A percentile compares a stretch with the other conserved stretches of the same genome.
These are phyloP conservation scores for Pichia phayaonensis DNA, from an alignment of 805 yeast species.

Conservation along the genomic window DNA sequence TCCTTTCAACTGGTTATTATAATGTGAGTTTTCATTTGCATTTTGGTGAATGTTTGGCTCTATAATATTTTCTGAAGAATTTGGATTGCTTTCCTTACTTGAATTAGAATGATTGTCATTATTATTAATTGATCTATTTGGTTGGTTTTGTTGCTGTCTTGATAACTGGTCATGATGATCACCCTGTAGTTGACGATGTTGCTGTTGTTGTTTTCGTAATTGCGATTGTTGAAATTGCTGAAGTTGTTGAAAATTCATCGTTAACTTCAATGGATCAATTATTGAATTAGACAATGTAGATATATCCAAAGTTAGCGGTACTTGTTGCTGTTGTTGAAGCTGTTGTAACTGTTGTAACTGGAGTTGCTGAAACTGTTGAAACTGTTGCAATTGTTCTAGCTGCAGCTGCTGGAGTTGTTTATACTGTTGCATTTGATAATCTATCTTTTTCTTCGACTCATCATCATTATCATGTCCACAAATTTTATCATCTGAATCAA, in stretches of 20 bases:
- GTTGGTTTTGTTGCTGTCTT: background rate
- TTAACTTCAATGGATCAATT: background rate
- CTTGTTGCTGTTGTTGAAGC: conserved; percentile 2
- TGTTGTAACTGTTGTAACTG: conserved; percentile 5
- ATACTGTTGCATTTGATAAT: background rate
- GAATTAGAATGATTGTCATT: background rate
- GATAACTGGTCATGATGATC: background rate
- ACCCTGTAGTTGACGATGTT: background rate
- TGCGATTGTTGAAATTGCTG: conserved; percentile 2
- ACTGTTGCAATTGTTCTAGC: background rate
- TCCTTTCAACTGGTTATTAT: background rate
- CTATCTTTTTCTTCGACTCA: background rate
- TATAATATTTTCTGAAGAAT: background rate
- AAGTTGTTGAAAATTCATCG: background rate
- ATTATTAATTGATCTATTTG: background rate
- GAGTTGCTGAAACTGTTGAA: background rate
- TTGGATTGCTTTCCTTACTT: background rate
- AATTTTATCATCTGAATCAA: background rate
- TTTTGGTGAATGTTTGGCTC: background rate
- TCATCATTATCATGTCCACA: background rate
- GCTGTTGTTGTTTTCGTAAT: background rate
- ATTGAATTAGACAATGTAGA: background rate
- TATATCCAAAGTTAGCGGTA: too few relatives aligned
- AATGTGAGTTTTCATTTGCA: background rate
- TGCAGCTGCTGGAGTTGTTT: background rate